phyloP scores from a whole-genome alignment of 2,329 filamentous ascomycete genomes.

The Scolecobasidium constrictum region DNA sequence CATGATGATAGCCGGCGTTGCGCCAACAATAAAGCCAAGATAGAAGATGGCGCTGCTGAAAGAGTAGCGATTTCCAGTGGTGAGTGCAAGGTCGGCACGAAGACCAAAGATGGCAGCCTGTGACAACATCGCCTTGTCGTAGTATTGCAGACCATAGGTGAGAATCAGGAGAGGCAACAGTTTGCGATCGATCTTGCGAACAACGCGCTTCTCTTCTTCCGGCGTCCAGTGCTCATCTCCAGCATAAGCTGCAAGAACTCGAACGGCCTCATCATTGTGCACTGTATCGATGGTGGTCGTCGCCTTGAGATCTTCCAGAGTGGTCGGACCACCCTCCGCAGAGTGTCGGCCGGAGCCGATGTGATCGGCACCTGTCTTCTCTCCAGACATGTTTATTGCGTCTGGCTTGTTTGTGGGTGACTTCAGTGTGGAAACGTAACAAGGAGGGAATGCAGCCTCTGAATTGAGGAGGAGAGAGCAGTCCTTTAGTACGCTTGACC shows the following conservation, averaged over 20 bases:
- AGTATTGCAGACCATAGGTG: conserved; percentile 15
- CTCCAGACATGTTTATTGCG: too few relatives aligned
- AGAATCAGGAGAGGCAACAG: conserved; percentile 10
- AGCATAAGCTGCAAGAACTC: conserved; percentile 5
- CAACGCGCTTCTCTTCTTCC: conserved; percentile 3
- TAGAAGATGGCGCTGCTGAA: conserved; percentile 69
- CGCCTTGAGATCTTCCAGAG: not conserved
- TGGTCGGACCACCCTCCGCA: not conserved
- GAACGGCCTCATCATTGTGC: conserved; percentile 9
- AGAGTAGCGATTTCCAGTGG: conserved; percentile 40
- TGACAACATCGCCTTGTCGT: conserved; percentile 14
- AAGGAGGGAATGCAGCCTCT: too few relatives aligned
- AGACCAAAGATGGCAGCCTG: conserved; percentile 17
- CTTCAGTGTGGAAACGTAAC: too few relatives aligned
- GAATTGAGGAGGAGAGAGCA: too few relatives aligned
- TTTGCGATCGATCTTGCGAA: conserved; percentile 3
- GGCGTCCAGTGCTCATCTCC: conserved; percentile 5
- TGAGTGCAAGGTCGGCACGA: conserved; percentile 17
- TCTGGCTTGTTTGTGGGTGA: too few relatives aligned
- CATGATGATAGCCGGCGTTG: conserved; percentile 50
- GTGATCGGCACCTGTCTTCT: too few relatives aligned
- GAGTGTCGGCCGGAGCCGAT: too few relatives aligned
- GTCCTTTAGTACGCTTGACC: too few relatives aligned
- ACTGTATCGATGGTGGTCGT: conserved; percentile 7
- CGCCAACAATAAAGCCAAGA: conserved; percentile 59